Evolutionary conservation across 495 filamentous ascomycete species (phyloP), one percentile per base, ranked within the genome.

Genomic region (Extremus antarcticus): DNA sequence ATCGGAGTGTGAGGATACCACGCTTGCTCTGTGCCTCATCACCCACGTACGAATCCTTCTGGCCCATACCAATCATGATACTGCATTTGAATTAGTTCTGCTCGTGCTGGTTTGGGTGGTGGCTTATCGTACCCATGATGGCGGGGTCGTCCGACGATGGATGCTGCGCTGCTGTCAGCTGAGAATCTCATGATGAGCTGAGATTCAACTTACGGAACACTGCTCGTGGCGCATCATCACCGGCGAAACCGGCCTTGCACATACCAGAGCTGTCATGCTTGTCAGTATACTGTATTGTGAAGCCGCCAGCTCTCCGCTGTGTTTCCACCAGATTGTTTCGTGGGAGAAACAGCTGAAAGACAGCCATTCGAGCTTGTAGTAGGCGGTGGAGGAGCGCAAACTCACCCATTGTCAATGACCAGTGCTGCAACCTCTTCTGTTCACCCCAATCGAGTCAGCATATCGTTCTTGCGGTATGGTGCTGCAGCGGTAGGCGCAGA

Each of bases 381-480:
- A 45, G n/a, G 41, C n/a, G 41, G 41, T 17, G 41, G 41, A 17
- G n/a, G n/a, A 8, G 41, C 41, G 39, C 43, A 35, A 38, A 13
- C 88, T 83, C 88, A 98, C 92, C 92, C 92, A 97, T 98, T 98
- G 90, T 98, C 92, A 76, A 98, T 98, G 76, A 98, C 92, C 88
- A 98, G 91, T 76, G 92, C 92, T 75, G 92, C 92, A 78, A 98
- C 92, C 86, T 98, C 92, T 80, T 98, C 92, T 97, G 71, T 75
- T 78, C 57, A 56, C 54, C 63, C 63, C 71, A 63, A 55, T 56
- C 49, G 65, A 56, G 70, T 90, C 74, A 90, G 85, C 71, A 51
- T 64, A 57, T 52, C 54, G 54, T 56, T 52, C 29, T 25, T 40
- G 24, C 50, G 15, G 10, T 16, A n/a, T 23, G 23, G 23, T 10